A percentile compares a stretch with the other conserved stretches of the same genome.
phyloP scores from a whole-genome alignment of 78 protist genomes.

The Tieghemostelium lacteum region DNA sequence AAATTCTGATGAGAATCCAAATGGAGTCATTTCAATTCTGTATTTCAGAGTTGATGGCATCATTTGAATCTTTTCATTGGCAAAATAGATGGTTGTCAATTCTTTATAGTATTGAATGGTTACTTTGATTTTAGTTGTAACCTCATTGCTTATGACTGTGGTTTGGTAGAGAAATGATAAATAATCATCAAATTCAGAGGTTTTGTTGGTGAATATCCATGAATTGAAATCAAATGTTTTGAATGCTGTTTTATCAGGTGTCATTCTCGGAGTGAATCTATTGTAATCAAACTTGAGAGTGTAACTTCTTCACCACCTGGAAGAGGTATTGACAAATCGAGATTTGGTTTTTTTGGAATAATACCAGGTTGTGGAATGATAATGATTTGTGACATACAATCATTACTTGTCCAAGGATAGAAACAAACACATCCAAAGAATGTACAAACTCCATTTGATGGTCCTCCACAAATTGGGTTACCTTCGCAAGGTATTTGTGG shows the following conservation, averaged over 20 bases:
- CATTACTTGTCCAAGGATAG: too few species aligned
- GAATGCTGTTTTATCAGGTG: background rate
- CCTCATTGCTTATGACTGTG: background rate
- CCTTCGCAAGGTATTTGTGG: background rate
- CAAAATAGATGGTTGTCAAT: too few species aligned
- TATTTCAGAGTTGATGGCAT: conserved; percentile 15
- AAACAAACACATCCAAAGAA: conserved; percentile 3
- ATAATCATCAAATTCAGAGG: background rate
- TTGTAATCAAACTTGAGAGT: background rate
- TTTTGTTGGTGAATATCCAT: background rate
- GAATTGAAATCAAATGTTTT: background rate
- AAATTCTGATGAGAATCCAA: background rate
- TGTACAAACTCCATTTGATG: conserved; percentile 5
- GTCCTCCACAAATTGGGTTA: conserved; percentile 15
- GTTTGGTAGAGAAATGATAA: background rate
- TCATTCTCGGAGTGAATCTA: background rate
- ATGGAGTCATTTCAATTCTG: background rate
- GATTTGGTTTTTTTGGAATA: background rate
- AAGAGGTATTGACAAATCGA: too few species aligned
- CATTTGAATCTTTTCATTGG: background rate
- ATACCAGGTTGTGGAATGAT: background rate
- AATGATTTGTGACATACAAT: too few species aligned
- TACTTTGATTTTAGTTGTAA: background rate
- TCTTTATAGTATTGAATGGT: background rate
- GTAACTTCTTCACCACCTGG: background rate